A percentile compares a stretch with the other conserved stretches of the same genome.
Evolutionary conservation across 805 yeast genomes (phyloP).

Genomic region (Candida awuae): DNA sequence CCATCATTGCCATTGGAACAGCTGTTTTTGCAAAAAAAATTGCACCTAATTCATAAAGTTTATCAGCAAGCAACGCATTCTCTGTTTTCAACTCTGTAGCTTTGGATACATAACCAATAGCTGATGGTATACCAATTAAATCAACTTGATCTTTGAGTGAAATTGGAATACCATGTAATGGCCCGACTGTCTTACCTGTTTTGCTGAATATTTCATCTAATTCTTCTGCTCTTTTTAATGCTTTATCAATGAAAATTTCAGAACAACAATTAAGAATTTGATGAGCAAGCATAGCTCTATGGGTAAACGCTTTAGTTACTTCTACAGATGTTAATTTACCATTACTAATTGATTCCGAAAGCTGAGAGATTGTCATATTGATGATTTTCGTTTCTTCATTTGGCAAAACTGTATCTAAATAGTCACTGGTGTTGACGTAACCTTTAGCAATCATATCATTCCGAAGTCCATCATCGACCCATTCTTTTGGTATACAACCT

Average conservation of each 20-base stretch:
- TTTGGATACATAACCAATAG: constrained; percentile 39
- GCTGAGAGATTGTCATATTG: constrained; percentile 1
- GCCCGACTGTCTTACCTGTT: constrained; percentile 46
- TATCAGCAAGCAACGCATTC: constrained; percentile 32
- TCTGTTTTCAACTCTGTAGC: constrained; percentile 20
- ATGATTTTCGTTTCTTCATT: constrained; percentile 10
- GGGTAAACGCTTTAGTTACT: constrained; percentile 48
- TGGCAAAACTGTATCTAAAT: constrained; percentile 12
- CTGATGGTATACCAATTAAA: constrained; percentile 40
- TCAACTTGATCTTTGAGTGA: constrained; percentile 38
- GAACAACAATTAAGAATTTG: constrained; percentile 38
- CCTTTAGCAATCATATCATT: constrained; percentile 27
- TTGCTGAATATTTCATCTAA: constrained; percentile 43
- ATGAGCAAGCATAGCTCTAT: constrained; percentile 51
- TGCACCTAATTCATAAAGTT: constrained; percentile 41
- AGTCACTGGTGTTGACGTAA: constrained; percentile 33
- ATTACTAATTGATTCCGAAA: background rate
- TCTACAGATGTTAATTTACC: constrained; percentile 36
- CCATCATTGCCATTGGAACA: constrained; percentile 55
- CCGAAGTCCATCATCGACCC: constrained; percentile 33
- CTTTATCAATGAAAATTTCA: constrained; percentile 48
- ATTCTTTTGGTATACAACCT: constrained; percentile 31
- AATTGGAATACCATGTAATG: constrained; percentile 58
- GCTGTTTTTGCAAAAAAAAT: constrained; percentile 48
- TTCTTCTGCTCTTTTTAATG: constrained; percentile 45